Conservation (phyloP, 2,329 filamentous ascomycete species). For the Monilinia aucupariae region DNA sequence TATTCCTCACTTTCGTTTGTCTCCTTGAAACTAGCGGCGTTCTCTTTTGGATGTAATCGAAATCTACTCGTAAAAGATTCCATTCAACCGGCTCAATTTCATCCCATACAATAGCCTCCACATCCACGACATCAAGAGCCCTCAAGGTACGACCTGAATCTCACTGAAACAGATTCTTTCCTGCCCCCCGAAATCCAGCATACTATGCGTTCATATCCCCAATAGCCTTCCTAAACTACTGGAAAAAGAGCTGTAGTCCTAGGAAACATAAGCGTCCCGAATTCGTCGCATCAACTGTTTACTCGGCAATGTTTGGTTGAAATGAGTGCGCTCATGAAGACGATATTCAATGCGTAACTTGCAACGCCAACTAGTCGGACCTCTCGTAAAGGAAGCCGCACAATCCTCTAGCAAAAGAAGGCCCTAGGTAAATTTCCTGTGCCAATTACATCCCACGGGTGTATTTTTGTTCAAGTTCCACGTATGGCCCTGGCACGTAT, state of each 20-base stretch:
- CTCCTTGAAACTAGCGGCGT: too few relatives aligned
- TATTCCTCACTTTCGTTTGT: too few relatives aligned
- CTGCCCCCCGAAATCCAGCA: neutral
- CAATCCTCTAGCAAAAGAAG: neutral
- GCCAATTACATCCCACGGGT: too few relatives aligned
- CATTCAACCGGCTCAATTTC: neutral
- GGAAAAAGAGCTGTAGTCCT: neutral
- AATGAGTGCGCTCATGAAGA: too few relatives aligned
- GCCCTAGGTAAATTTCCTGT: neutral
- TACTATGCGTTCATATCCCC: neutral
- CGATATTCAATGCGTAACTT: neutral
- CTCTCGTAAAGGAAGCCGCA: neutral
- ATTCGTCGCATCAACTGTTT: neutral
- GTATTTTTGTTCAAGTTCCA: neutral
- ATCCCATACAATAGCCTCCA: neutral
- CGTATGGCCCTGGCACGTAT: neutral
- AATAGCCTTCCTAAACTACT: neutral
- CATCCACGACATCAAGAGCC: neutral
- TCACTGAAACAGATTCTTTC: conserved; percentile 1
- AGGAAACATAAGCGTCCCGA: neutral
- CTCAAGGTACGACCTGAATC: neutral
- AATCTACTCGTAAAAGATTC: neutral
- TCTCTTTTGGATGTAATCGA: too few relatives aligned
- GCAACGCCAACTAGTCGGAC: neutral
- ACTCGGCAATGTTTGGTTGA: neutral